Conservation (phyloP, 106 monocot genomes). For the Dendrobium catenatum region DNA sequence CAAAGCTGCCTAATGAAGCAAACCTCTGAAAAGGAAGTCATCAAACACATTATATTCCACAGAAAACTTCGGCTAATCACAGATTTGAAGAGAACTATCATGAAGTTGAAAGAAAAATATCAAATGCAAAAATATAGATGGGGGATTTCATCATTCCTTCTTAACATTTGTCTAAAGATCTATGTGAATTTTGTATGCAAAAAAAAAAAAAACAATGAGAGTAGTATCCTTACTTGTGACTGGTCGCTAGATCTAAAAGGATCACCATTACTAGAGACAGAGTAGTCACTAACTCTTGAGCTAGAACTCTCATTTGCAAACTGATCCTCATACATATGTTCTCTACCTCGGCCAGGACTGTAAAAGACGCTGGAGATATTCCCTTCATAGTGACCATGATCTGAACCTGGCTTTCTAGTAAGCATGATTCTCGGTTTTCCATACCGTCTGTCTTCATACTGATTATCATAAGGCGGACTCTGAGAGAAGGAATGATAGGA, state of each 20-base stretch:
- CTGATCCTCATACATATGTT: conserved; percentile 60
- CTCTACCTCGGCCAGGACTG: conserved; percentile 49
- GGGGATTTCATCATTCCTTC: conserved; percentile 21
- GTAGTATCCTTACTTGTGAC: conserved; percentile 48
- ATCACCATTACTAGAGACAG: conserved; percentile 56
- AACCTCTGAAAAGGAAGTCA: conserved; percentile 40
- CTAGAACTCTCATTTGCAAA: conserved; percentile 67
- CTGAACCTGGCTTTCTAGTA: conserved; percentile 83
- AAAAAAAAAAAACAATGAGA: conserved; percentile 25
- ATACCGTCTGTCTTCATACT: conserved; percentile 78
- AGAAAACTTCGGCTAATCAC: too few relatives aligned
- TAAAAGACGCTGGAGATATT: conserved; percentile 58
- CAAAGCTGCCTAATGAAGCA: conserved; percentile 63
- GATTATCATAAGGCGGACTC: conserved; percentile 69
- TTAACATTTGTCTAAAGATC: not conserved
- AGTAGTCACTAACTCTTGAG: conserved; percentile 64
- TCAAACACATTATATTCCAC: not conserved
- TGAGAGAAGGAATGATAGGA: conserved; percentile 72
- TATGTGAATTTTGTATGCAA: not conserved
- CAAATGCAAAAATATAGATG: conserved; percentile 26
- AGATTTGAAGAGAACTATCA: too few relatives aligned
- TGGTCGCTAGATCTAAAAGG: conserved; percentile 37
- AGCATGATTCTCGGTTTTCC: conserved; percentile 63
- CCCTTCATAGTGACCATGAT: conserved; percentile 68
- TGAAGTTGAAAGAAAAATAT: not conserved